These are phyloP conservation scores for Oxyria digyna DNA, from an alignment of 148 eudicot genomes.

Conservation along the genomic window DNA sequence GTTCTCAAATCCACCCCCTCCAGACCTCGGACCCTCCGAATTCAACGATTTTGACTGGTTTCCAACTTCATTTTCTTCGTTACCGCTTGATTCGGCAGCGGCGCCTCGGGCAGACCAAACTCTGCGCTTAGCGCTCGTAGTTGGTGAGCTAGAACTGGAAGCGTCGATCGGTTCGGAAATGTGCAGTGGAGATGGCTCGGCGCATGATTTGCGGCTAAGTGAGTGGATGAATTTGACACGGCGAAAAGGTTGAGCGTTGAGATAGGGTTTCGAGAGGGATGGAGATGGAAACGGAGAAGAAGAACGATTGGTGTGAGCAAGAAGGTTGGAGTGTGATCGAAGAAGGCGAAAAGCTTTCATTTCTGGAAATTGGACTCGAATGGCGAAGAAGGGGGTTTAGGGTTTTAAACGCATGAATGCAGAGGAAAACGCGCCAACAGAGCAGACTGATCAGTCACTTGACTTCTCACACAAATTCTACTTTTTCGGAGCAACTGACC, in stretches of 20 bases:
- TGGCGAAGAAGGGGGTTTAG: constrained; percentile 4
- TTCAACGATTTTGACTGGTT: not conserved
- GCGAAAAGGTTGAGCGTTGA: constrained; percentile 22
- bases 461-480: not conserved
- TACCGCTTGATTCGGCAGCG: constrained; percentile 2
- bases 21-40: constrained; percentile 5
- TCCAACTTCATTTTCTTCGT: constrained; percentile 1
- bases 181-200: constrained; percentile 15
- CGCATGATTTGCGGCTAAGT: constrained; percentile 5
- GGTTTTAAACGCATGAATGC: constrained; percentile 9
- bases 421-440: constrained; percentile 1
- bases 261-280: not conserved
- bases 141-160: not conserved
- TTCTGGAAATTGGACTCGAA: constrained; percentile 31
- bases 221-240: constrained; percentile 19
- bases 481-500: no score
- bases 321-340: constrained; percentile 18
- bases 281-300: constrained; percentile 5
- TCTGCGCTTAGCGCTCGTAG: constrained; percentile 1
- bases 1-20: constrained; percentile 12
- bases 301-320: not conserved
- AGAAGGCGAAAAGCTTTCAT: constrained; percentile 40
- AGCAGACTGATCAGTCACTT: not conserved
- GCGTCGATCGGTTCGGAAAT: constrained; percentile 4
- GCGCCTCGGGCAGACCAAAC: constrained; percentile 25